Conservation (phyloP, 495 filamentous ascomycete species). For the Penicillium chermesinum region DNA sequence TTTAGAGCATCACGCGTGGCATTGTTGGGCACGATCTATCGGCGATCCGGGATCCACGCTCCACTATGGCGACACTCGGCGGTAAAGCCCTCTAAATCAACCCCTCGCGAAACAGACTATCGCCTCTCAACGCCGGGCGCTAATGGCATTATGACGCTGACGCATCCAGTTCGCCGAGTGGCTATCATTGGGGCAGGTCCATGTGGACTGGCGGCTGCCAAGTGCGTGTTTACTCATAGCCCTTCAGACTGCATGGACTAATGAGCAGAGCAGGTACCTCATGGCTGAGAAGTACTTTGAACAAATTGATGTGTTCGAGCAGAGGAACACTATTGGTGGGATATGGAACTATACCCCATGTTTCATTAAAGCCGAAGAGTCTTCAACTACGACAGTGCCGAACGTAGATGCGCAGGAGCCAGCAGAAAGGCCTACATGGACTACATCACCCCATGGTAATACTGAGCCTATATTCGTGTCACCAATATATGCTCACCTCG, state of each 20-base stretch:
- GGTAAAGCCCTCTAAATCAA: not conserved
- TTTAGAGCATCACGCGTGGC: too few species aligned
- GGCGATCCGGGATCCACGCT: conserved; percentile 1
- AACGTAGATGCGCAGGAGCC: conserved; percentile 40
- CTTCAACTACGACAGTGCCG: conserved; percentile 34
- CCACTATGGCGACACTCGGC: conserved; percentile 21
- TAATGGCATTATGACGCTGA: conserved; percentile 25
- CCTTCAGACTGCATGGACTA: not conserved
- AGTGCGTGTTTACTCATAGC: conserved; percentile 21
- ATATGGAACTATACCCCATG: conserved; percentile 66
- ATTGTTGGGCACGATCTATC: not conserved
- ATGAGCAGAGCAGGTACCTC: conserved; percentile 53
- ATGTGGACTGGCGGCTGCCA: conserved; percentile 38
- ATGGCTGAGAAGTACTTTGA: conserved; percentile 66
- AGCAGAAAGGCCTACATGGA: conserved; percentile 41
- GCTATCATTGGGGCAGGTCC: conserved; percentile 45
- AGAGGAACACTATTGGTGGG: conserved; percentile 68
- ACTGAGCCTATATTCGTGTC: conserved; percentile 49
- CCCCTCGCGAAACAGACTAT: not conserved
- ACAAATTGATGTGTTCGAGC: conserved; percentile 74
- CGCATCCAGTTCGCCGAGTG: conserved; percentile 30
- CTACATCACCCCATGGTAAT: conserved; percentile 14
- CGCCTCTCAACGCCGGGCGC: too few species aligned
- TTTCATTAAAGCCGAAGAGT: conserved; percentile 20
- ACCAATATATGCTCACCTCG: conserved; percentile 73